Percentiles rank a stretch among this genome's conserved stretches.
phyloP scores from a whole-genome alignment of 2,329 filamentous ascomycete species.

The Aspergillus calidoustus region DNA sequence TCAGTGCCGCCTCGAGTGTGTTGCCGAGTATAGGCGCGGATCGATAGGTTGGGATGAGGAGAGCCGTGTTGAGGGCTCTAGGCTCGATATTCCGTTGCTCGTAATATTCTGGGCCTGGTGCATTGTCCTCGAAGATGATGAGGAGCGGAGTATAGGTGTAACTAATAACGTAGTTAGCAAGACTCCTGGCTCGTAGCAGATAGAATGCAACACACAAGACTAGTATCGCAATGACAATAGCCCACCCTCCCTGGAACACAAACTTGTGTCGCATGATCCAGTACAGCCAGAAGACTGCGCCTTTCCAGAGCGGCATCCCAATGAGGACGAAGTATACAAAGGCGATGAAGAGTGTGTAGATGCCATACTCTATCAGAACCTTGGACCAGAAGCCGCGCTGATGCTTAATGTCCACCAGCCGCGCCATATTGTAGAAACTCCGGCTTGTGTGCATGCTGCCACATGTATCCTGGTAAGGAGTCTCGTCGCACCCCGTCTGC shows the following conservation, averaged over 20 bases:
- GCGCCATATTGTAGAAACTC: background rate
- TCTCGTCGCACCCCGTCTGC: too few relatives aligned
- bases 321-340: constrained; percentile 55
- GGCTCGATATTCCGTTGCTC: constrained; percentile 22
- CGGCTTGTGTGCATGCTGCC: too few relatives aligned
- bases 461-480: too few relatives aligned
- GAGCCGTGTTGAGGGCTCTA: constrained; percentile 36
- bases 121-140: constrained; percentile 39
- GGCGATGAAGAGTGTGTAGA: constrained; percentile 40
- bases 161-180: constrained; percentile 15
- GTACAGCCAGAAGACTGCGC: constrained; percentile 50
- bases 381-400: background rate
- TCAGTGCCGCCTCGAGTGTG: constrained; percentile 47
- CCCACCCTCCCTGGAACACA: constrained; percentile 46
- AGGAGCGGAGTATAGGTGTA: constrained; percentile 38
- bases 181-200: too few relatives aligned
- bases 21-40: background rate
- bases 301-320: constrained; percentile 53
- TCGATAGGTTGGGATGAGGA: background rate
- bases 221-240: constrained; percentile 46
- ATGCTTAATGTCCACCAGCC: background rate
- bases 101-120: constrained; percentile 26
- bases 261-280: constrained; percentile 47
- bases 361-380: background rate
- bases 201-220: constrained; percentile 34